Evolutionary conservation across 2,329 filamentous ascomycete genomes (phyloP).

Genomic region (Fusarium verrucosum): DNA sequence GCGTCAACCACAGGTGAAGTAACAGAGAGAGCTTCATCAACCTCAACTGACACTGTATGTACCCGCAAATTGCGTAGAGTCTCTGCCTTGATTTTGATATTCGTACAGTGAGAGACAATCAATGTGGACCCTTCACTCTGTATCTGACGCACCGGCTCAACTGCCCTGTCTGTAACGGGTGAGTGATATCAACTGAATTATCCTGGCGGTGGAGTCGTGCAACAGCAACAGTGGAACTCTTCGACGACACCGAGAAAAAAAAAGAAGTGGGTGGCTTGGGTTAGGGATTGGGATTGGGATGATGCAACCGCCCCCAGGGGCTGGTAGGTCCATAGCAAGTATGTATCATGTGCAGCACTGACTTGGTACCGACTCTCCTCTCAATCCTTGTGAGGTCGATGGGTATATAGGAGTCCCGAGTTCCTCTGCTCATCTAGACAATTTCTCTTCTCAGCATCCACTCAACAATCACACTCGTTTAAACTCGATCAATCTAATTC

Average conservation of each 20-base stretch:
- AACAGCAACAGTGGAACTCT: conserved; percentile 9
- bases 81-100: conserved; percentile 23
- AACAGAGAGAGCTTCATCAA: not conserved
- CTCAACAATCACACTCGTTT: conserved; percentile 25
- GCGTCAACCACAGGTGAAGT: conserved; percentile 6
- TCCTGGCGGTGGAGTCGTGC: conserved; percentile 22
- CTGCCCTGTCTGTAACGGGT: conserved; percentile 31
- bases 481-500: conserved; percentile 17
- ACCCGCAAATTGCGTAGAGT: conserved; percentile 23
- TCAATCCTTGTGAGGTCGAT: conserved; percentile 24
- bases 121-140: conserved; percentile 22
- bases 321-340: conserved; percentile 24
- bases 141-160: conserved; percentile 35
- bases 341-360: conserved; percentile 8
- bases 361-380: conserved; percentile 9
- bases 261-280: conserved; percentile 32
- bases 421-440: conserved; percentile 17
- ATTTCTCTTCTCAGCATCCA: conserved; percentile 16
- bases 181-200: conserved; percentile 22
- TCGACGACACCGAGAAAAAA: not conserved
- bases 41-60: conserved; percentile 20
- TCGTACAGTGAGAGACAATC: not conserved
- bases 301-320: conserved; percentile 39
- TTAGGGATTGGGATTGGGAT: conserved; percentile 37
- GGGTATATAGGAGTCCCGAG: conserved; percentile 36